These are phyloP conservation scores for Lolium multiflorum DNA, from an alignment of 176 grass and related monocot species.

Conservation along the genomic window DNA sequence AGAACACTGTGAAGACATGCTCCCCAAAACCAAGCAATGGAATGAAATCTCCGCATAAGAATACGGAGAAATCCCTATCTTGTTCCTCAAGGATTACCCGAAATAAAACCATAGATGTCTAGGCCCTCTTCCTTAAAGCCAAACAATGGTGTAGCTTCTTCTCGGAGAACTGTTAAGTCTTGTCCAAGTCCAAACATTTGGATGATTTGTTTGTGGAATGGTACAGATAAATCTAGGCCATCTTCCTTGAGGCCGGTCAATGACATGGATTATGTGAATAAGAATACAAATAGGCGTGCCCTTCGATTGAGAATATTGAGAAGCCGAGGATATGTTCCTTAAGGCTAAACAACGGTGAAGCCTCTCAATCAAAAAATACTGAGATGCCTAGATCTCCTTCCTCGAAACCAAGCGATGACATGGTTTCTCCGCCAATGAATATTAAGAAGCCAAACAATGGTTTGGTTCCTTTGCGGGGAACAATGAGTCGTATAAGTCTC, in stretches of 20 bases:
- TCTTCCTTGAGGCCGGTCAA: background rate
- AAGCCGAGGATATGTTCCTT: background rate
- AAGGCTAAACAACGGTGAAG: background rate
- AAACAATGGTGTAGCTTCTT: background rate
- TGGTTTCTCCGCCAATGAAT: background rate
- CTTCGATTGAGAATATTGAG: background rate
- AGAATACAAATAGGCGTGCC: background rate
- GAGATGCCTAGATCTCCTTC: too few relatives aligned
- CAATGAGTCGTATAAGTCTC: background rate
- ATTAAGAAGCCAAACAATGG: background rate
- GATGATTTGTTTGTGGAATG: too few relatives aligned
- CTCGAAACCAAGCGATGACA: too few relatives aligned
- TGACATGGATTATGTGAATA: background rate
- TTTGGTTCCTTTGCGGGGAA: background rate
- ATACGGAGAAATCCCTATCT: background rate
- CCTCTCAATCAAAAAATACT: background rate
- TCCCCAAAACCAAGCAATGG: background rate
- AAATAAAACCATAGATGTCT: background rate
- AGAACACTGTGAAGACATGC: background rate
- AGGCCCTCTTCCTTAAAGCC: background rate
- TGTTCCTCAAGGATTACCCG: background rate
- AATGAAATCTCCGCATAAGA: background rate
- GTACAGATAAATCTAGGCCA: background rate
- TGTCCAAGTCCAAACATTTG: too few relatives aligned
- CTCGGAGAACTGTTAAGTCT: background rate